Evolutionary conservation across 371 early-diverging fungal genomes (phyloP).

Genomic region (Mortierella sp.): DNA sequence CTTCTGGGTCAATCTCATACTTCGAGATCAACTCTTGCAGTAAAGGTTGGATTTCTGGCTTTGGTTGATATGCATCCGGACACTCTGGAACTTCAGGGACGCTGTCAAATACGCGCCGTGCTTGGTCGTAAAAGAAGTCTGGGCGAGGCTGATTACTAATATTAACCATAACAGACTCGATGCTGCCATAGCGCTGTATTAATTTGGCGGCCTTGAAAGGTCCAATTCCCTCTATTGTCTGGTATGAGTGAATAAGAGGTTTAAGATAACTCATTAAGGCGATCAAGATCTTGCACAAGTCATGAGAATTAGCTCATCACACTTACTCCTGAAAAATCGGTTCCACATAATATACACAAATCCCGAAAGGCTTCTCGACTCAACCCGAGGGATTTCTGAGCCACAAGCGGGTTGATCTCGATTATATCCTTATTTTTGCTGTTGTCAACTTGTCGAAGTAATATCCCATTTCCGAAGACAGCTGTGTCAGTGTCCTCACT

Average conservation of each 20-base stretch:
- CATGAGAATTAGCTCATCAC: too few species aligned
- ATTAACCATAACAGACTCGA: conserved; percentile 69
- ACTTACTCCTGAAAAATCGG: conserved; percentile 74
- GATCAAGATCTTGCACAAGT: too few species aligned
- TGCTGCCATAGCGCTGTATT: conserved; percentile 69
- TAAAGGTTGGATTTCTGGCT: conserved; percentile 12
- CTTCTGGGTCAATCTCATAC: conserved; percentile 60
- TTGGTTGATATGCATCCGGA: conserved; percentile 25
- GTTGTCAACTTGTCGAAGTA: conserved; percentile 65
- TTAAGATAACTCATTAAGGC: background rate
- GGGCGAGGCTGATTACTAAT: conserved; percentile 58
- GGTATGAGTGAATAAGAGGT: background rate
- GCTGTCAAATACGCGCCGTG: conserved; percentile 64
- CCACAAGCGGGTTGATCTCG: conserved; percentile 67
- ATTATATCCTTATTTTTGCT: conserved; percentile 56
- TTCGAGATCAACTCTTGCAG: conserved; percentile 40
- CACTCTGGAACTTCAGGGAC: conserved; percentile 56
- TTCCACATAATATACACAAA: conserved; percentile 85
- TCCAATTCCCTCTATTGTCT: conserved; percentile 75
- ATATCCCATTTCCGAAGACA: conserved; percentile 69
- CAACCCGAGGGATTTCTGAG: conserved; percentile 65
- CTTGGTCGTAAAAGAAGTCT: conserved; percentile 65
- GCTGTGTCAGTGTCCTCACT: conserved; percentile 80
- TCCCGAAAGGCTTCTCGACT: conserved; percentile 72
- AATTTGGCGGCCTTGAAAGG: conserved; percentile 69